A percentile compares a stretch with the other conserved stretches of the same genome.
phyloP scores from a whole-genome alignment of 2,329 filamentous ascomycete species.

The Neofusicoccum ribis region DNA sequence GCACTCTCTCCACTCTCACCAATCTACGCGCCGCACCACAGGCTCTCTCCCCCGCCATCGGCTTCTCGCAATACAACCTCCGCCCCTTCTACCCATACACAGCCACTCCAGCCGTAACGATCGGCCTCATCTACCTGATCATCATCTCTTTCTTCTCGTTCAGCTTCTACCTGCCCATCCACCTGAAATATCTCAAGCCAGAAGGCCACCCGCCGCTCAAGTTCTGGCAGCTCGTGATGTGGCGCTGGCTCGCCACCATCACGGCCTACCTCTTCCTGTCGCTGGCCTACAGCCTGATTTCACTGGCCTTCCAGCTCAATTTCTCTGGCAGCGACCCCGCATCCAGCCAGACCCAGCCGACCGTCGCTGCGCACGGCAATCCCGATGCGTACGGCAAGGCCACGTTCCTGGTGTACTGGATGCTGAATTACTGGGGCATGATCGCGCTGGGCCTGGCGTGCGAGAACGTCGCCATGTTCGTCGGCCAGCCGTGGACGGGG shows the following conservation, averaged over 20 bases:
- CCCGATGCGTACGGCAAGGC: slow-evolving; percentile 58
- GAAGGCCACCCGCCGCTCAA: slow-evolving; percentile 59
- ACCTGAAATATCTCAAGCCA: slow-evolving; percentile 57
- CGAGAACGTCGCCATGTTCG: slow-evolving; percentile 65
- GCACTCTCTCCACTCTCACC: slow-evolving; percentile 37
- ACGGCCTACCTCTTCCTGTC: slow-evolving; percentile 62
- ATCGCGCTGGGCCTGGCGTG: slow-evolving; percentile 62
- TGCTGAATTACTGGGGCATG: slow-evolving; percentile 65
- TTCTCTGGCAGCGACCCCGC: slow-evolving; percentile 49
- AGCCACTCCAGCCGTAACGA: slow-evolving; percentile 59
- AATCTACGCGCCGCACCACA: slow-evolving; percentile 53
- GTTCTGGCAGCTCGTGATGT: slow-evolving; percentile 59
- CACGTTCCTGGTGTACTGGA: slow-evolving; percentile 64
- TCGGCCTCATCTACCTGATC: slow-evolving; percentile 67
- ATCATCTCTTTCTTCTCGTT: slow-evolving; percentile 69
- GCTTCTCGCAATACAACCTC: slow-evolving; percentile 58
- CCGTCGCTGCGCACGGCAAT: slow-evolving; percentile 37
- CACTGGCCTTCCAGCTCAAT: slow-evolving; percentile 63
- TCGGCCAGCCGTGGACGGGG: slow-evolving; percentile 62
- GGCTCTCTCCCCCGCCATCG: slow-evolving; percentile 57
- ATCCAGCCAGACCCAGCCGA: slow-evolving; percentile 46
- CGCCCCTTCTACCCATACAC: slow-evolving; percentile 59
- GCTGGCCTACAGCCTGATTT: slow-evolving; percentile 64
- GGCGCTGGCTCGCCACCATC: slow-evolving; percentile 59
- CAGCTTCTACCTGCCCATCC: slow-evolving; percentile 64